Evolutionary conservation across 2,329 filamentous ascomycete genomes (phyloP).

Genomic region (Fusarium papillatum): DNA sequence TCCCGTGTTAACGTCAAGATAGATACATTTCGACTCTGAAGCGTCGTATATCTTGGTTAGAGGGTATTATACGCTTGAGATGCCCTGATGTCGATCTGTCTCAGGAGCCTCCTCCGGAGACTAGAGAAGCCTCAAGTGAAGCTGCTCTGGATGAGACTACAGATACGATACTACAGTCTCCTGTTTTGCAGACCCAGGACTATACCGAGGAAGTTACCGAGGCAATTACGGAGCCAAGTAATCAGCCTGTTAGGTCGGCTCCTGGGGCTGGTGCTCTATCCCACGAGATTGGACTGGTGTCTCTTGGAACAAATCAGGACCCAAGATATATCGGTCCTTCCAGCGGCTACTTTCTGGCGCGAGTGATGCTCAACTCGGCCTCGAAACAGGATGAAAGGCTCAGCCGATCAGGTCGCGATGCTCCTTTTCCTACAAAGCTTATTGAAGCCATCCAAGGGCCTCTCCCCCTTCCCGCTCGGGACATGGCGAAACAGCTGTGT

Average conservation of each 20-base stretch:
- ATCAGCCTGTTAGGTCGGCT: slow-evolving; percentile 22
- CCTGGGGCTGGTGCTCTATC: slow-evolving; percentile 47
- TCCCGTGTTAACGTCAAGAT: not conserved
- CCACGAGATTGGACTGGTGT: slow-evolving; percentile 67
- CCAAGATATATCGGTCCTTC: slow-evolving; percentile 68
- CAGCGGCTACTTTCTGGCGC: slow-evolving; percentile 66
- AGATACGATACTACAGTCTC: not conserved
- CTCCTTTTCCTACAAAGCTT: slow-evolving; percentile 43
- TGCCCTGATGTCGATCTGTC: slow-evolving; percentile 58
- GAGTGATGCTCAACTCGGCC: slow-evolving; percentile 59
- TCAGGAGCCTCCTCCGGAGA: slow-evolving; percentile 26
- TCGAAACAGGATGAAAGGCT: slow-evolving; percentile 41
- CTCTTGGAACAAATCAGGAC: slow-evolving; percentile 60
- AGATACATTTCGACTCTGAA: slow-evolving; percentile 53
- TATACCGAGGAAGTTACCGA: not conserved
- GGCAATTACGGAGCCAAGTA: not conserved
- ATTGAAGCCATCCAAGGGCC: slow-evolving; percentile 50
- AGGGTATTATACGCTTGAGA: slow-evolving; percentile 56
- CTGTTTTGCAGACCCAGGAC: not conserved
- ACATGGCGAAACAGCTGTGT: slow-evolving; percentile 56
- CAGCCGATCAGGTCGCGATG: slow-evolving; percentile 9
- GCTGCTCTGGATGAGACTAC: slow-evolving; percentile 13
- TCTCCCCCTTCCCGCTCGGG: slow-evolving; percentile 45
- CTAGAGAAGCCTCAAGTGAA: slow-evolving; percentile 29
- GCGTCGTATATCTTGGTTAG: slow-evolving; percentile 59